Conservation (phyloP, 768 basidiomycete genomes). For the Cyclocybe cylindracea region DNA sequence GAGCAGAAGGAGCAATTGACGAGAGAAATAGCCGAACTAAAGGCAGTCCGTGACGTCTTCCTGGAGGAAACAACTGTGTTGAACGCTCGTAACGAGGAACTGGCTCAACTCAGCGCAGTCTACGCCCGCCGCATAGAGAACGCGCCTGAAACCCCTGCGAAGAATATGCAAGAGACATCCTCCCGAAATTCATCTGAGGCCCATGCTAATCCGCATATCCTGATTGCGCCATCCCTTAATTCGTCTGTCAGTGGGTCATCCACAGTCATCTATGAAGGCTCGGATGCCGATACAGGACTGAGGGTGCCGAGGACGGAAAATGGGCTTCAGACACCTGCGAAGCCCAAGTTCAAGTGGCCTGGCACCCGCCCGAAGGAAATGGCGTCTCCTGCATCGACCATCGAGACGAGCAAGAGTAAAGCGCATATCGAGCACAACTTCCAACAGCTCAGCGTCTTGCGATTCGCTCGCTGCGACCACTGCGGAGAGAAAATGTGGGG, state of each 20-base stretch:
- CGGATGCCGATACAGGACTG: conserved; percentile 31
- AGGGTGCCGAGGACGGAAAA: conserved; percentile 47
- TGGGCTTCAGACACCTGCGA: conserved; percentile 49
- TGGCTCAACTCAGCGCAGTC: conserved; percentile 84
- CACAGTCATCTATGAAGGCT: conserved; percentile 49
- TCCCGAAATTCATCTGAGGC: conserved; percentile 28
- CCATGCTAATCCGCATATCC: conserved; percentile 26
- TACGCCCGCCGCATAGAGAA: conserved; percentile 79
- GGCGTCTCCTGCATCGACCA: conserved; percentile 26
- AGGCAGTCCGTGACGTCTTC: conserved; percentile 81
- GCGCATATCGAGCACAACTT: conserved; percentile 73
- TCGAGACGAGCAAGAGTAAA: conserved; percentile 37
- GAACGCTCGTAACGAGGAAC: conserved; percentile 89
- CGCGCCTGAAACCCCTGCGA: conserved; percentile 35
- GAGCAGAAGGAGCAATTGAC: conserved; percentile 77
- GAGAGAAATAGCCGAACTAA: conserved; percentile 85
- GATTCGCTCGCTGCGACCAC: conserved; percentile 91
- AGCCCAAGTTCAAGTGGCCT: conserved; percentile 75
- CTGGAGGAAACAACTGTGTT: conserved; percentile 91
- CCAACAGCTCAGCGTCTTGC: conserved; percentile 84
- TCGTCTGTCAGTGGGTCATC: conserved; percentile 48
- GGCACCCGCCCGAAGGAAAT: conserved; percentile 53
- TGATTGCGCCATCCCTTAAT: conserved; percentile 38
- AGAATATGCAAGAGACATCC: conserved; percentile 19
- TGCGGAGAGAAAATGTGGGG: conserved; percentile 99